Conservation (phyloP, 768 basidiomycete genomes). For the Tricholoma sp. region DNA sequence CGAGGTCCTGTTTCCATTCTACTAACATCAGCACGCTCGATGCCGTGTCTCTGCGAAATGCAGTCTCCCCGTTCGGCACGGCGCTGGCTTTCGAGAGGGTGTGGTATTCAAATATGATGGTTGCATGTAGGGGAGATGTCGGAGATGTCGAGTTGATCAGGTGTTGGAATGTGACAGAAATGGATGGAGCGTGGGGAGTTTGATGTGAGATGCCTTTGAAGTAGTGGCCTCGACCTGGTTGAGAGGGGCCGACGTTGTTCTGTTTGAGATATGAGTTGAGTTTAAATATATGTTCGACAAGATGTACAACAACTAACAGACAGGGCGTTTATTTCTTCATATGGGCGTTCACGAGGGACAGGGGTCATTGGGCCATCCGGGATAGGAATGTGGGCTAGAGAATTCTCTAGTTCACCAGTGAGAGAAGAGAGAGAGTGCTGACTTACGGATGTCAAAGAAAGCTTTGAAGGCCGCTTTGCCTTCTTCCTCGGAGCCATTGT, state of each 20-base stretch:
- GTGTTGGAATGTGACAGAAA: conserved; percentile 16
- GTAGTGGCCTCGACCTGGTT: conserved; percentile 36
- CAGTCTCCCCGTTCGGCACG: conserved; percentile 27
- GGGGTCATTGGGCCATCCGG: conserved; percentile 24
- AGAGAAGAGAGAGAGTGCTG: background rate
- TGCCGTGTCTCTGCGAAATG: conserved; percentile 35
- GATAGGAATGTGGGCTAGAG: conserved; percentile 31
- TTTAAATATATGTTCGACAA: background rate
- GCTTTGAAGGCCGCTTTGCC: conserved; percentile 38
- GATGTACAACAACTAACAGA: conserved; percentile 20
- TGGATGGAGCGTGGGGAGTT: conserved; percentile 14
- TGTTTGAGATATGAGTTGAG: no score
- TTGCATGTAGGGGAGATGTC: background rate
- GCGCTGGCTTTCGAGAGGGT: conserved; percentile 32
- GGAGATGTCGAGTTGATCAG: background rate
- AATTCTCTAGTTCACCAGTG: background rate
- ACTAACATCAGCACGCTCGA: conserved; percentile 30
- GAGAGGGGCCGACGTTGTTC: conserved; percentile 22
- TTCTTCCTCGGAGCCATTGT: conserved; percentile 47
- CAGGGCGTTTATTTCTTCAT: conserved; percentile 37
- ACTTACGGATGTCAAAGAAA: conserved; percentile 40
- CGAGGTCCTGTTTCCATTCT: conserved; percentile 30
- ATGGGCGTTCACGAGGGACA: conserved; percentile 34
- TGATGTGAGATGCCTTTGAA: conserved; percentile 36
- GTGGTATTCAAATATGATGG: conserved; percentile 38